Evolutionary conservation across 805 yeast species (phyloP).

Genomic region (Naumovozyma castellii): DNA sequence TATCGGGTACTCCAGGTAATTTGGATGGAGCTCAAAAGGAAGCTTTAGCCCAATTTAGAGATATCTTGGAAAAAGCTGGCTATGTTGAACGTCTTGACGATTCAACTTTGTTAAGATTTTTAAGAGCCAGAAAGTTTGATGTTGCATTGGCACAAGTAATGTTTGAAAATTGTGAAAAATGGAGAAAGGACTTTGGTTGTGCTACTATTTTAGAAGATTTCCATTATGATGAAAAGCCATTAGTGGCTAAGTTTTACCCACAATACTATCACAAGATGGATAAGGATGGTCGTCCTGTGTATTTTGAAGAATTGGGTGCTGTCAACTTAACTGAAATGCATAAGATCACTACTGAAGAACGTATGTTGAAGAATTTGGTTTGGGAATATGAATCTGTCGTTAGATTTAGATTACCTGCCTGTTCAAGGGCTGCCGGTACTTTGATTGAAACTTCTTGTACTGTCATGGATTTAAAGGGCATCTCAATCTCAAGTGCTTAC

Average conservation of each 20-base stretch:
- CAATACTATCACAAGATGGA: conserved; percentile 97
- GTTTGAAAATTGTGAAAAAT: conserved; percentile 79
- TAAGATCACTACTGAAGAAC: conserved; percentile 87
- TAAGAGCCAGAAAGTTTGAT: conserved; percentile 93
- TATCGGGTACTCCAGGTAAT: conserved; percentile 75
- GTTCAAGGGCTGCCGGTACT: conserved; percentile 70
- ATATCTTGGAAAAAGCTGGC: conserved; percentile 50
- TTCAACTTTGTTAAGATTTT: conserved; percentile 72
- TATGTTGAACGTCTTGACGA: conserved; percentile 77
- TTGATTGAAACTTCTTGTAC: conserved; percentile 95
- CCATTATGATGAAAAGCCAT: conserved; percentile 85
- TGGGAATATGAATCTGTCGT: conserved; percentile 96
- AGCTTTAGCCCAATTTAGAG: conserved; percentile 49
- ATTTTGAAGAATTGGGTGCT: conserved; percentile 85
- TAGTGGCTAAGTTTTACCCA: conserved; percentile 84
- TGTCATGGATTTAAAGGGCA: conserved; percentile 89
- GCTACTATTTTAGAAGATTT: conserved; percentile 81
- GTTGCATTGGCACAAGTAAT: conserved; percentile 66
- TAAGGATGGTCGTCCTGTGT: conserved; percentile 93
- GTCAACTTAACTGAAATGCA: conserved; percentile 87
- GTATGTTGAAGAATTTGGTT: conserved; percentile 90
- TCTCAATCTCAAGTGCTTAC: conserved; percentile 72
- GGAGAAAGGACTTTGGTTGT: conserved; percentile 84
- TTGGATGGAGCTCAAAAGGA: conserved; percentile 59
- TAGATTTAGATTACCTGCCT: conserved; percentile 80